phyloP scores from a whole-genome alignment of 257 asterid genomes.

The Fraxinus quadrangulata region DNA sequence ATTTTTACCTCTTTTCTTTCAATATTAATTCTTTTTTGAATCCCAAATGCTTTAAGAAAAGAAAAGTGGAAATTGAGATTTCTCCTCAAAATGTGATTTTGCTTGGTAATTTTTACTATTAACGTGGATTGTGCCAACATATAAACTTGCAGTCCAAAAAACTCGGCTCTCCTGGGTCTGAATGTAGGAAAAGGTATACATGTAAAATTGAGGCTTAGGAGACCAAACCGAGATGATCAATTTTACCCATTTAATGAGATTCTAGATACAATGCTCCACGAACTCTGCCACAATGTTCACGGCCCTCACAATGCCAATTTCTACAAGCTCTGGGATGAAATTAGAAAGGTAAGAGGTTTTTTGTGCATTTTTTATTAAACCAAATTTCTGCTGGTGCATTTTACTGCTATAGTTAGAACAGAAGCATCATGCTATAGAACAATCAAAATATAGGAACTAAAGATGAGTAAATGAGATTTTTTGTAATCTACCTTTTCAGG shows the following conservation, averaged over 20 bases:
- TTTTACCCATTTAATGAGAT: constrained; percentile 71
- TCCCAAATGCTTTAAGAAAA: too few species aligned
- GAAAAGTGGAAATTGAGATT: too few species aligned
- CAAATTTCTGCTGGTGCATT: neutral
- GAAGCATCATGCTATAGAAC: neutral
- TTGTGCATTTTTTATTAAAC: neutral
- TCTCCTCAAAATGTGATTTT: too few species aligned
- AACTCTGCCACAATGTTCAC: constrained; percentile 85
- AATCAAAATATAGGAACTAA: neutral
- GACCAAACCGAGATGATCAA: constrained; percentile 64
- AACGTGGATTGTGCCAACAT: neutral
- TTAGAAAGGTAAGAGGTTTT: constrained; percentile 57
- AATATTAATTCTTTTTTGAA: too few species aligned
- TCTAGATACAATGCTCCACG: constrained; percentile 96
- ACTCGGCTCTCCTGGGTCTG: constrained; percentile 61
- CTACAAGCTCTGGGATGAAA: constrained; percentile 94
- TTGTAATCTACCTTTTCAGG: neutral
- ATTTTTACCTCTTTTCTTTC: too few species aligned
- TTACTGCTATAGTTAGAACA: neutral
- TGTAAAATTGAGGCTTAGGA: constrained; percentile 83
- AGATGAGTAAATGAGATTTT: neutral
- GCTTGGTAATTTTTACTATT: neutral
- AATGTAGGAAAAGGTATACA: constrained; percentile 78
- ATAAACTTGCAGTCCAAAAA: constrained; percentile 60
- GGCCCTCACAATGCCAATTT: constrained; percentile 86